Percentiles rank a stretch among this genome's conserved stretches.
phyloP scores from a whole-genome alignment of 768 basidiomycete species.

The Rhodosporidiobolus sp. region DNA sequence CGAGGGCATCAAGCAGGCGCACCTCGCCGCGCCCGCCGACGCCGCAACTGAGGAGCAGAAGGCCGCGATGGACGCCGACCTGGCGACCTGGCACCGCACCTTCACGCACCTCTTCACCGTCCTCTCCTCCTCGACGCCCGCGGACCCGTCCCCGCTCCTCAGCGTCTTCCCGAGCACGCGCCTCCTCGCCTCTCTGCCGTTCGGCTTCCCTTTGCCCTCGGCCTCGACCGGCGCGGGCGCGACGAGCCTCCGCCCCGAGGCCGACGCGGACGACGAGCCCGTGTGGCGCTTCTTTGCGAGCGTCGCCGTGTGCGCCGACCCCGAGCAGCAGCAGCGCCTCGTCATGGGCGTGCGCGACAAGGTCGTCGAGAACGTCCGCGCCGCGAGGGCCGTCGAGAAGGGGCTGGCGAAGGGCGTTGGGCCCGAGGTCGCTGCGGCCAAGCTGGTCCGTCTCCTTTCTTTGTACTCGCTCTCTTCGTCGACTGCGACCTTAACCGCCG shows the following conservation, averaged over 20 bases:
- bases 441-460: conserved; percentile 49
- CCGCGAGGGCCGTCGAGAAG: conserved; percentile 2
- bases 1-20: conserved; percentile 80
- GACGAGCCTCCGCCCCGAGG: conserved; percentile 57
- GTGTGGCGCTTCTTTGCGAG: conserved; percentile 95
- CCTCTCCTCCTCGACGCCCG: conserved; percentile 17
- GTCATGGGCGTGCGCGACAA: conserved; percentile 85
- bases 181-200: conserved; percentile 53
- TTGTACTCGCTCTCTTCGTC: background rate
- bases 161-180: conserved; percentile 87
- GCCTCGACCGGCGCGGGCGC: conserved; percentile 42
- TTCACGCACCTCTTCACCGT: conserved; percentile 65
- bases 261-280: conserved; percentile 65
- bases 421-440: conserved; percentile 69
- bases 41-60: conserved; percentile 51
- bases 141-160: conserved; percentile 71
- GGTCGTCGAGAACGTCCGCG: conserved; percentile 76
- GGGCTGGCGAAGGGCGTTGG: conserved; percentile 47
- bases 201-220: conserved; percentile 48
- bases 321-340: conserved; percentile 82
- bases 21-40: conserved; percentile 59
- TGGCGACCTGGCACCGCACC: conserved; percentile 63
- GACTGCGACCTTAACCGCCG: no score
- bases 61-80: conserved; percentile 52
- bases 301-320: conserved; percentile 70